Evolutionary conservation across 139 green algal species (phyloP), one percentile per base, ranked within the genome.

Genomic region (Closterium sp.): DNA sequence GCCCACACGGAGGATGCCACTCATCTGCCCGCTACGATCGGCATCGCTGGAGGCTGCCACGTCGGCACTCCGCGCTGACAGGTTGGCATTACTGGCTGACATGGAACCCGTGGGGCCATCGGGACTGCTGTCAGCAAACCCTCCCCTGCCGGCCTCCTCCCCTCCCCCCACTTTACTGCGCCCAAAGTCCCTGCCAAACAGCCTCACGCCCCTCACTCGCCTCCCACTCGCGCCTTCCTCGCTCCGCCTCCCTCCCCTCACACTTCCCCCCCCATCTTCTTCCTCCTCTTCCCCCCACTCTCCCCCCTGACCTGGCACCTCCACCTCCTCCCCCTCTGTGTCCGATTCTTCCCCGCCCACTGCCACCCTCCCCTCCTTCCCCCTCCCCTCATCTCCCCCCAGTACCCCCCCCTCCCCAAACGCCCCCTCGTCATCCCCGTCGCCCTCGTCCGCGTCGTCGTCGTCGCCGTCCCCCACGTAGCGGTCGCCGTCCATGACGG

Each of bases 401-500:
- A 76, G 23, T 19, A 76, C 55, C 25, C 87, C 87, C 28, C 19
- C 87, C 55, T 19, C 25, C 55, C 55, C 55, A 76, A 76, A 76
- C 23, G 55, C 55, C 55, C 55, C 55, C 55, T 19, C 55, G 23
- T 76, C 55, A 16, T 28, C 55, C 55, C 12, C 55, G 12, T 76
- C 12, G 2, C 55, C 55, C 55, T 76, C 16, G 36, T 55, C 31
- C 23, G 32, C 81, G 19, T 92, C 90, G n/a, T 93, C 85, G 7
- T 92, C 90, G 9, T 90, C 86, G 33, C 88, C 36, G 33, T 93
- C 90, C 31, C 16, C 33, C 43, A 93, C 55, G n/a, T 69, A 43
- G 10, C 81, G 38, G 87, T 93, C 90, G n/a, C 90, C 90, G 23
- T 93, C 90, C 90, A 93, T 34, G 19, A 92, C 28, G 9, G 92